Conservation (phyloP, 805 yeast species). For the Kluyveromyces dobzhanskii region DNA sequence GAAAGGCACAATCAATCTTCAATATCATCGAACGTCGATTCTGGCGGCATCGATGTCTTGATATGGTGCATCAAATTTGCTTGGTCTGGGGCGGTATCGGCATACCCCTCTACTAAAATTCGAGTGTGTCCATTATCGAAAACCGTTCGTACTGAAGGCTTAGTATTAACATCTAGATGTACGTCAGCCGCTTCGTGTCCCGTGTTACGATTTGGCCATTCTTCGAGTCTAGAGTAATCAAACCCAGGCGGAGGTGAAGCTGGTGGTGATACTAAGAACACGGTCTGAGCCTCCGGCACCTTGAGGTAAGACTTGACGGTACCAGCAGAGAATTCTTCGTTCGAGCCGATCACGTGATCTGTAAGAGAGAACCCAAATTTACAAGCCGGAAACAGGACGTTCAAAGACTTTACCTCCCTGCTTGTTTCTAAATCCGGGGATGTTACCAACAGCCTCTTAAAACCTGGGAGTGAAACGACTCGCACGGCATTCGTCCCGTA, state of each 20-base stretch:
- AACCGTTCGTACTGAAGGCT: not conserved
- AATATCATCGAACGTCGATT: slow-evolving; percentile 2
- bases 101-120: not conserved
- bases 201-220: slow-evolving; percentile 22
- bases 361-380: slow-evolving; percentile 1
- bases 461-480: slow-evolving; percentile 1
- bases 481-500: not conserved
- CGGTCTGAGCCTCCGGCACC: slow-evolving; percentile 27
- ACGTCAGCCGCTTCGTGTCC: slow-evolving; percentile 1
- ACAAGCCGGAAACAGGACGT: not conserved
- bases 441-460: not conserved
- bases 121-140: slow-evolving; percentile 1
- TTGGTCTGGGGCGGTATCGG: not conserved
- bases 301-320: slow-evolving; percentile 18
- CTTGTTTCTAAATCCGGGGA: not conserved
- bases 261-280: slow-evolving; percentile 36
- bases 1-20: not conserved
- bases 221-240: slow-evolving; percentile 32
- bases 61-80: not conserved
- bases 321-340: too few species aligned
- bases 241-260: slow-evolving; percentile 36
- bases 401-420: not conserved
- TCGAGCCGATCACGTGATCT: not conserved
- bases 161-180: not conserved
- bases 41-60: slow-evolving; percentile 2